Evolutionary conservation across 164 flowering plant species (phyloP), one percentile per base, ranked within the genome.

Genomic region (Amborella trichopoda): DNA sequence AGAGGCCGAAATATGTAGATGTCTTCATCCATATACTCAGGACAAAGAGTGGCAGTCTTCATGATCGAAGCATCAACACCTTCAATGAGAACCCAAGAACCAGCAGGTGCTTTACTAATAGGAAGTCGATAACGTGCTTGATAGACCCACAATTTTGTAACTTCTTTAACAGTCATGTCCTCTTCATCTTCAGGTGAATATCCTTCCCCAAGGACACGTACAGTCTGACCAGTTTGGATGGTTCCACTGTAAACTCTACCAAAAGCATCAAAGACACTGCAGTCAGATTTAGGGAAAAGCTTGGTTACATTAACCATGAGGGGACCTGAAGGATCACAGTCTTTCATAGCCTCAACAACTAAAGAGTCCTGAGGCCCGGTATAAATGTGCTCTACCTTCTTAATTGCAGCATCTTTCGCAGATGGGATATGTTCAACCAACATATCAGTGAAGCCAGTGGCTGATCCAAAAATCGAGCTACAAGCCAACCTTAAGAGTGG

Each of bases 111-210:
- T 69, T 76, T 77, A 63, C 81, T 77, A 49, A 93, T 66, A 33
- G 99, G 95, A 54, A 88, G 66, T 46, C 96, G 78, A 44, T 89
- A 87, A 46, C 97, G 91, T 58, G 95, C 86, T 73, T 93, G 99
- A 63, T 84, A 93, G 20, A 89, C 79, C 95, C 97, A 88, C 38
- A 93, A 54, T 62, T 89, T 93, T 19, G 99, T 89, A 21, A 85
- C 94, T 71, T 83, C 95, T 67, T 88, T 88, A 33, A 83, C 68
- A 9, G 94, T 76, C 97, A 88, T 83, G 46, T 89, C 99, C 60
- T 93, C 99, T 65, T 93, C 99, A 58, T 93, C 99, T 36, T 88
- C 95, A 0, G 99, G 99, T 6, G 99, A 88, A 74, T 88, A 93
- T 37, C 99, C 97, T 72, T 93, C 99, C 49, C 99, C 99, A 21